These are phyloP conservation scores for Paraphaeosphaeria minitans DNA, from an alignment of 2,329 filamentous ascomycete species.

Conservation along the genomic window DNA sequence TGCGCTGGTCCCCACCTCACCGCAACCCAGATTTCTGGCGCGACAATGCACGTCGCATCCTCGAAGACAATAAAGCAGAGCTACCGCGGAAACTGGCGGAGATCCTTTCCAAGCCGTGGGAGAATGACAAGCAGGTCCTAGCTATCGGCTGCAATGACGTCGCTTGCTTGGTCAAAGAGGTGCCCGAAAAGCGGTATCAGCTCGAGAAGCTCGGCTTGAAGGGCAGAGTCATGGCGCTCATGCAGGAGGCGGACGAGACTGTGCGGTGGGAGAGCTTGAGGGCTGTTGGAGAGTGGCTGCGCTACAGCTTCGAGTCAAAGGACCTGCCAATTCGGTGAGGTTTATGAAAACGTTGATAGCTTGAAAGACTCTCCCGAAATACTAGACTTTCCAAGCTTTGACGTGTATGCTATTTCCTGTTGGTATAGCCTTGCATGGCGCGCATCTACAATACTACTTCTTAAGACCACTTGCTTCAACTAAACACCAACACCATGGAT, in stretches of 20 bases:
- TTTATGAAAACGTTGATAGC: not conserved
- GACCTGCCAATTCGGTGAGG: slow-evolving; percentile 37
- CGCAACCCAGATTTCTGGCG: slow-evolving; percentile 87
- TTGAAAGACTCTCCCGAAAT: not conserved
- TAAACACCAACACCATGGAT: too few species aligned
- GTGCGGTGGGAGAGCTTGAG: slow-evolving; percentile 92
- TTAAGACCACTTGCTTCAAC: too few species aligned
- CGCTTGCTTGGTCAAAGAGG: slow-evolving; percentile 84
- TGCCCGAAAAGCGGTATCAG: slow-evolving; percentile 79
- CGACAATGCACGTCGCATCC: slow-evolving; percentile 85
- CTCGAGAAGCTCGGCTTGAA: slow-evolving; percentile 87
- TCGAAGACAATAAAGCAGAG: slow-evolving; percentile 80
- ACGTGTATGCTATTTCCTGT: slow-evolving; percentile 8
- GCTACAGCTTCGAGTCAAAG: slow-evolving; percentile 61
- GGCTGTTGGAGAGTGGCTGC: slow-evolving; percentile 78
- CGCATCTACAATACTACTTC: not conserved
- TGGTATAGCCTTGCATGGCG: slow-evolving; percentile 6
- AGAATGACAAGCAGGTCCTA: slow-evolving; percentile 83
- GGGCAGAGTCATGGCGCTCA: slow-evolving; percentile 87
- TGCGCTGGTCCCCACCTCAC: slow-evolving; percentile 92
- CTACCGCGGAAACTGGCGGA: slow-evolving; percentile 82
- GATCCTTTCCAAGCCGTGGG: slow-evolving; percentile 81
- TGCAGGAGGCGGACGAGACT: slow-evolving; percentile 85
- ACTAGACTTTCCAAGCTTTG: not conserved
- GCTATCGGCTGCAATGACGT: slow-evolving; percentile 94